Evolutionary conservation across 2,329 filamentous ascomycete species (phyloP), one percentile per base, ranked within the genome.

Genomic region (Ophiocordyceps polyrhachis-furcata): DNA sequence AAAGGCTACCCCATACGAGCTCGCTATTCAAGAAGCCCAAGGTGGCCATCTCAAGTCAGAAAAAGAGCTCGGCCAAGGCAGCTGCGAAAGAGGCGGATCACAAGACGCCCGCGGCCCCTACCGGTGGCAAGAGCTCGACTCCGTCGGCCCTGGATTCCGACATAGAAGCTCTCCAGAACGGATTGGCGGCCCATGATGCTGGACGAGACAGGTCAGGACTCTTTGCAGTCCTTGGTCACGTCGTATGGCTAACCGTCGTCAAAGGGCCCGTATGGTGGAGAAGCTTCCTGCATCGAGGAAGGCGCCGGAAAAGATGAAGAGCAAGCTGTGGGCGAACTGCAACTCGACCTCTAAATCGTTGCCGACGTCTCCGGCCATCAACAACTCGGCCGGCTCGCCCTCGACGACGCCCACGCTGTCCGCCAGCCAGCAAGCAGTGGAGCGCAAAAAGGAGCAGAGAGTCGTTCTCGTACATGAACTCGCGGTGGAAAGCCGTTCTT

Each of bases 381-480:
- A 67, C 41, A 72, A 67, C 46, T 69, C 67, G n/a, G 57, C 68
- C 12, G 64, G 64, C 20, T 79, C 76, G 3, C 74, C 75, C 1
- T 64, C 67, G 2, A 56, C 69, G 13, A 69, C 67, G 4, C 67
- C 71, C 2, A 64, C 64, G 11, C 61, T 68, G 21, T 68, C 68
- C 12, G 63, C 70, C 17, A 69, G 71, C 1, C 67, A 75, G 48
- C 66, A 72, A 49, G 58, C 67, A 29, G 55, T 69, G 32, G 70
- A 74, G 52, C 64, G 69, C 51, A 68, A 69, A 38, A 75, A 74
- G 55, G 71, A 70, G 44, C 66, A 68, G 48, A 65, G 68, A 52
- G 63, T 58, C 46, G 63, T 70, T 21, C 62, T 81, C 19, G 73
- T 81, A 25, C 76, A 81, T 55, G 71, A 78, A 50, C 60, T 81